A percentile compares a stretch with the other conserved stretches of the same genome.
Evolutionary conservation across 2,329 filamentous ascomycete species (phyloP).

Genomic region (Ceratocystis alfenasii): DNA sequence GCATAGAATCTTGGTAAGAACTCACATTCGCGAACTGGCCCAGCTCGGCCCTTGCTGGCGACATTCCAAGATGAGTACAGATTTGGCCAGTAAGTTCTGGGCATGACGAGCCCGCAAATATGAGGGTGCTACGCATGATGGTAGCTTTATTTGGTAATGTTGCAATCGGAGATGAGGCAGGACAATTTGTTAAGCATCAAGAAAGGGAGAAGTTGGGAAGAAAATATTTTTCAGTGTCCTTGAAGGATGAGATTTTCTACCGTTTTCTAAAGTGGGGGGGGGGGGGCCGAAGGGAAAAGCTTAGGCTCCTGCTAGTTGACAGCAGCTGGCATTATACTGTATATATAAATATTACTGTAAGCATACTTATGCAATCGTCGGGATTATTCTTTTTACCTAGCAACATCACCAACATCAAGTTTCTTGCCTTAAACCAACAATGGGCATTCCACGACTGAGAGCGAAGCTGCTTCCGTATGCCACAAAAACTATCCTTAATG

Average conservation of each 20-base stretch:
- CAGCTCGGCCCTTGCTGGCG: conserved; percentile 51
- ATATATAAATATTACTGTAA: neutral
- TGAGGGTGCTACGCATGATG: conserved; percentile 52
- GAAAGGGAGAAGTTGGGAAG: neutral
- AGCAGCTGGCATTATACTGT: neutral
- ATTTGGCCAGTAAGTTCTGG: conserved; percentile 52
- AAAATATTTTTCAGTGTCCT: neutral
- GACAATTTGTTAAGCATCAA: conserved; percentile 19
- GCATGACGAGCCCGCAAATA: conserved; percentile 57
- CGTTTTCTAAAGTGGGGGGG: neutral
- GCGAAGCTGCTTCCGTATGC: conserved; percentile 43
- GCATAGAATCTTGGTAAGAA: conserved; percentile 4
- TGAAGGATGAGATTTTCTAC: neutral
- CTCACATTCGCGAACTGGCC: conserved; percentile 59
- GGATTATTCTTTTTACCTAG: neutral
- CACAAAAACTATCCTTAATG: conserved; percentile 32
- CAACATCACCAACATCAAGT: neutral
- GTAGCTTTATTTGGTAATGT: neutral
- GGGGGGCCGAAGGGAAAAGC: neutral
- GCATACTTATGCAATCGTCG: neutral
- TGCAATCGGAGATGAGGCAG: neutral
- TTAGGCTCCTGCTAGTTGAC: too few relatives aligned
- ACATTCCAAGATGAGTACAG: conserved; percentile 57
- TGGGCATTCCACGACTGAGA: conserved; percentile 51
- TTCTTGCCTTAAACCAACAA: conserved; percentile 23